phyloP scores from a whole-genome alignment of 2,329 filamentous ascomycete species.

The Emericellopsis cladophorae region DNA sequence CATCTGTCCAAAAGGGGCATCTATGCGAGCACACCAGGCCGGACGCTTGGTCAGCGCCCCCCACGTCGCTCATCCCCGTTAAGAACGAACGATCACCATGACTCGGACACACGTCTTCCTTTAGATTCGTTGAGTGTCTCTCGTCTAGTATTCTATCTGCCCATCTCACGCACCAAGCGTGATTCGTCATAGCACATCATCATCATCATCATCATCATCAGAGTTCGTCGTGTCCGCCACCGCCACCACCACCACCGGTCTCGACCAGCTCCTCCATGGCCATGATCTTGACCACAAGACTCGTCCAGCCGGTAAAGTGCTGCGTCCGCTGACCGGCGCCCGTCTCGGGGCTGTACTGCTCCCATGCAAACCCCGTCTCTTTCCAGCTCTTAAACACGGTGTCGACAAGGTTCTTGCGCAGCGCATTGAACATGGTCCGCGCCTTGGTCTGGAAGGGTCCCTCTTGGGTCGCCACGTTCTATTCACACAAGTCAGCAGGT shows the following conservation, averaged over 20 bases:
- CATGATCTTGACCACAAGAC: slow-evolving; percentile 95
- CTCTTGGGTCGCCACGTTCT: slow-evolving; percentile 49
- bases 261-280: slow-evolving; percentile 62
- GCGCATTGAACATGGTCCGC: slow-evolving; percentile 57
- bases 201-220: slow-evolving; percentile 11
- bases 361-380: slow-evolving; percentile 93
- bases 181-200: background rate
- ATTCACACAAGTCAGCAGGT: background rate
- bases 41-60: no score
- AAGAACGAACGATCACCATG: no score
- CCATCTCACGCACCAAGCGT: background rate
- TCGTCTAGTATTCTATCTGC: background rate
- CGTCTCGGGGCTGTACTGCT: slow-evolving; percentile 93
- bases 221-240: slow-evolving; percentile 32
- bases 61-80: no score
- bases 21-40: no score
- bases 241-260: slow-evolving; percentile 6
- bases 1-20: no score
- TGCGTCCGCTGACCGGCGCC: slow-evolving; percentile 90
- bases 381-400: slow-evolving; percentile 84
- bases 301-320: slow-evolving; percentile 99
- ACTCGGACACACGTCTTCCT: no score
- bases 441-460: slow-evolving; percentile 61
- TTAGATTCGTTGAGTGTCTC: background rate
- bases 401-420: slow-evolving; percentile 75